Base-by-base conservation (phyloP, 2,329 filamentous ascomycete genomes). In the Xylaria sp. region DNA sequence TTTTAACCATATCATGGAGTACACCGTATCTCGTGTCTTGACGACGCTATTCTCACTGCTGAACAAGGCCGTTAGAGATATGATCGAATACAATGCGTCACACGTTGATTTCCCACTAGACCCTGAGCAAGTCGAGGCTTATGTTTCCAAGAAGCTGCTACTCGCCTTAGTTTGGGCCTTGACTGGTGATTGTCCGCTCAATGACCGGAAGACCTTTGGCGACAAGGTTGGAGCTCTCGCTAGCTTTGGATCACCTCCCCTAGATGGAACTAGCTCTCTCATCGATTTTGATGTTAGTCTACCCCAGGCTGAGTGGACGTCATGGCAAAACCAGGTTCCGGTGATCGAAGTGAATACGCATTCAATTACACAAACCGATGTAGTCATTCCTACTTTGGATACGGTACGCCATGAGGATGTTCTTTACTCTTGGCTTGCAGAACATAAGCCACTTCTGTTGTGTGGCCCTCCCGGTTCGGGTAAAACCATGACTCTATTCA, bases 401-500 rank as follows among this genome's bases (percentile, higher is more conserved):
- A 99, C 97, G 32, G 92, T 99, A 52, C 93, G 96, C 34, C 96
- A 99, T 75, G 96, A 99, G 80, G 96, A 98, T 81, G 93, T 99
- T n/a, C 86, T 99, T 18, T 99, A 99, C 83, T 99, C 97, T 3
- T 99, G 96, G 96, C 89, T 99, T 52, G 96, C 97, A 18, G 96
- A 99, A 80, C 96, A 99, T 79, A 99, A 99, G 83, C 96, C 97
- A 13, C 85, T 99, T 20, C 85, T 99, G 60, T 91, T 99, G 18
- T 99, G 96, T 79, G 97, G 96, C 80, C 97, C 96, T 78, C 96
- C 96, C 66, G 96, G 96, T 83, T 99, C 96, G 60, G 96, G 96
- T 85, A 99, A 99, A 84, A 99, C 96, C 4, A 99, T 99, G 96
- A 99, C 96, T 12, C 85, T 99, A 13, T 99, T 99, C 84, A 97